These are phyloP conservation scores for Urostyla sp. DNA, from an alignment of 73 alveolate genomes.

Conservation along the genomic window DNA sequence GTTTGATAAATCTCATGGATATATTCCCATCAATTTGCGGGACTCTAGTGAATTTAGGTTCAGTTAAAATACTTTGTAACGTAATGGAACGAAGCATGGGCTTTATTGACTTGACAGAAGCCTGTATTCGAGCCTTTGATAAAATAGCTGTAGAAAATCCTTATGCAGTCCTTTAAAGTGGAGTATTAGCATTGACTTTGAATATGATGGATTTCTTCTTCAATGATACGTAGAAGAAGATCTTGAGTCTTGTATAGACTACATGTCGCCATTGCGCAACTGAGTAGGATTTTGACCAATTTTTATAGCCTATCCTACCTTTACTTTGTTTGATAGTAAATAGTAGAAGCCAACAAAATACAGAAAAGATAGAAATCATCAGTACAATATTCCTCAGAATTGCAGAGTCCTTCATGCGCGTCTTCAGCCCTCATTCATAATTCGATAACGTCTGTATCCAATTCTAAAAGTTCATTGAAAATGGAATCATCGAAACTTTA, in stretches of 20 bases:
- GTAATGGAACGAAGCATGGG: conserved; percentile 64
- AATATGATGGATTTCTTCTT: conserved; percentile 80
- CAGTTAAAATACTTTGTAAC: conserved; percentile 52
- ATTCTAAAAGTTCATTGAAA: conserved; percentile 9
- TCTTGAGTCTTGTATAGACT: conserved; percentile 44
- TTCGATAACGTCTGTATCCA: conserved; percentile 12
- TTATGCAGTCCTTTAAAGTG: conserved; percentile 56
- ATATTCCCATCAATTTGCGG: conserved; percentile 62
- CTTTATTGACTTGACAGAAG: conserved; percentile 75
- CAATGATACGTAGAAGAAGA: conserved; percentile 47
- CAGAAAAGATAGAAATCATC: conserved; percentile 21
- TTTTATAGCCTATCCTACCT: conserved; percentile 67
- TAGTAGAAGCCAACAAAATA: conserved; percentile 41
- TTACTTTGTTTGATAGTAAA: conserved; percentile 12
- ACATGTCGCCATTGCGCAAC: conserved; percentile 57
- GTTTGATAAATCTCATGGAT: conserved; percentile 72
- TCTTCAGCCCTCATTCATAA: conserved; percentile 29
- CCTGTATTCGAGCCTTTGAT: conserved; percentile 72
- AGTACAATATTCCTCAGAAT: conserved; percentile 31
- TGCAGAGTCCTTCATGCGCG: conserved; percentile 24
- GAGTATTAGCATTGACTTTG: conserved; percentile 51
- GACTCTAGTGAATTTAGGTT: conserved; percentile 53
- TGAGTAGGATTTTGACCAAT: conserved; percentile 55
- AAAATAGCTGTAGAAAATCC: conserved; percentile 72
- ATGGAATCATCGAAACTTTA: conserved; percentile 45